Base-by-base conservation (phyloP, 257 asterid genomes). In the Lithospermum erythrorhizon region DNA sequence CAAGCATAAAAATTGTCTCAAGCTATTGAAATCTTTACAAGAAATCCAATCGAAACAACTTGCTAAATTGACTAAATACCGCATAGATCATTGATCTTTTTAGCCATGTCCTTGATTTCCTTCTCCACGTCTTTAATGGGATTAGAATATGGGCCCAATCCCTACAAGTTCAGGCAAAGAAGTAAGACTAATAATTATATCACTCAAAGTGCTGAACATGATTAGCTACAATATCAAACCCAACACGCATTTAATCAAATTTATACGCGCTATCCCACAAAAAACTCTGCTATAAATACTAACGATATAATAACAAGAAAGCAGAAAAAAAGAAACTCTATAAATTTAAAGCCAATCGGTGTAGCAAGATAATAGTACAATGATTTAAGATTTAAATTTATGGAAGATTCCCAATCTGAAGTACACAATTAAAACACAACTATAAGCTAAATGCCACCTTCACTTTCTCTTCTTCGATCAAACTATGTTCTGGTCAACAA, bases 71-170 rank as follows among this genome's bases (percentile, higher is more conserved):
- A 54, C 54, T 37, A 53, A 80, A 58, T 82, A 89, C 97, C 97
- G 29, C 97, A 87, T 61, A 89, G 68, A 72, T 89, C 97, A 60
- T 87, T 89, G 52, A 89, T 89, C 82, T 87, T 84, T 75, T 89
- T 87, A 0, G 95, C 93, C 97, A 81, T 84, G 25, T 87, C 97
- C 77, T 89, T 89, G 61, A 87, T 87, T 67, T 89, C 97, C 76
- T 89, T 89, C 83, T 87, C 95, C 3, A 67, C 77, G 68, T 82
- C 83, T 86, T 89, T 89, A 73, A 87, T 89, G 85, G 90, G 80
- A 6, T 71, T 79, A 0, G 93, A 84, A 66, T 89, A 89, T 61
- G 97, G 95, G 64, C 97, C 97, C 76, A 84, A 69, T 3, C 95
- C 97, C 97, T 89, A 81, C 59, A 72, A 9, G 67, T 23, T 24